phyloP scores from a whole-genome alignment of 1,284 basidiomycete genomes.

The Sporisorium sorghi region DNA sequence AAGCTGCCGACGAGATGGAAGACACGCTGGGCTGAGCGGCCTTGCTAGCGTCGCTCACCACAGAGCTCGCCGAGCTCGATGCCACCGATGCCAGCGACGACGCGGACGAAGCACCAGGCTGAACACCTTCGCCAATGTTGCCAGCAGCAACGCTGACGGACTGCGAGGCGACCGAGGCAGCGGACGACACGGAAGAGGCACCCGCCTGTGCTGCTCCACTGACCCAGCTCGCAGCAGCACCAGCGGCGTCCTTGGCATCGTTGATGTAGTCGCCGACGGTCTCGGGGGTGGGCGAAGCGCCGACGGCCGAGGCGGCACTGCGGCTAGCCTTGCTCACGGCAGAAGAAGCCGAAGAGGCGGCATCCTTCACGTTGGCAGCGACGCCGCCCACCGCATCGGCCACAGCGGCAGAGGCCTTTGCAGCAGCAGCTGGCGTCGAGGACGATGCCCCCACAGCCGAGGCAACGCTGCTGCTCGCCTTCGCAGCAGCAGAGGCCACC shows the following conservation, averaged over 20 bases:
- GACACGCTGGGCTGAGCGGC: slow-evolving; percentile 7
- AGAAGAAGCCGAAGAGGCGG: slow-evolving; percentile 23
- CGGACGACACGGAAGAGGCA: slow-evolving; percentile 7
- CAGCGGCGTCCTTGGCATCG: slow-evolving; percentile 3
- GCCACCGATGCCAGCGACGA: slow-evolving; percentile 11
- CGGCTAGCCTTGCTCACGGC: slow-evolving; percentile 14
- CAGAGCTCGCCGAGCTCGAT: slow-evolving; percentile 11
- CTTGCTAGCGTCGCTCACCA: background rate
- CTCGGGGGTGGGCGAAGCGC: slow-evolving; percentile 37
- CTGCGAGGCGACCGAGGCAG: slow-evolving; percentile 4
- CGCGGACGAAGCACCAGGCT: slow-evolving; percentile 14
- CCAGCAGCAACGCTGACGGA: slow-evolving; percentile 7
- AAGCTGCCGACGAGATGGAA: slow-evolving; percentile 5
- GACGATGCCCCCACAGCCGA: slow-evolving; percentile 30
- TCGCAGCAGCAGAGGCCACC: slow-evolving; percentile 19
- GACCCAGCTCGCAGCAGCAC: slow-evolving; percentile 7
- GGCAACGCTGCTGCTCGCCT: slow-evolving; percentile 29
- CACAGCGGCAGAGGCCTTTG: slow-evolving; percentile 17
- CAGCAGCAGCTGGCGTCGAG: slow-evolving; percentile 7
- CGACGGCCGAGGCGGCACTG: slow-evolving; percentile 32
- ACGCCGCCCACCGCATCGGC: slow-evolving; percentile 14
- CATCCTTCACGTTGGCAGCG: slow-evolving; percentile 21
- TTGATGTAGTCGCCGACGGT: slow-evolving; percentile 33
- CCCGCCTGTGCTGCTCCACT: background rate
- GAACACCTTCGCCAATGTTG: background rate